Percentiles rank a stretch among this genome's conserved stretches.
Evolutionary conservation across 2,329 filamentous ascomycete genomes (phyloP).

Genomic region (Claviceps pusilla): DNA sequence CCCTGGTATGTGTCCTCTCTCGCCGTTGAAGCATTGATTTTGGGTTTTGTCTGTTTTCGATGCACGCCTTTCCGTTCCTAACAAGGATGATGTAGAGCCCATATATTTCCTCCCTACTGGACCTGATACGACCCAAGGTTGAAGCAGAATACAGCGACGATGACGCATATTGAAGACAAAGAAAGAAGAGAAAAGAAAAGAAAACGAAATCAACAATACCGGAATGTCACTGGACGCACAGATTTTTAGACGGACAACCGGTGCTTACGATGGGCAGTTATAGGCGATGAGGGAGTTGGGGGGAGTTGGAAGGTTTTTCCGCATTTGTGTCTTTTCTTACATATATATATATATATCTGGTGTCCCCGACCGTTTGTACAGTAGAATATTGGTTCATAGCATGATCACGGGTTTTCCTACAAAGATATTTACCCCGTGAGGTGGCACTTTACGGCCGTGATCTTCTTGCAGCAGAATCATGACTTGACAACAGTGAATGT

Average conservation of each 20-base stretch:
- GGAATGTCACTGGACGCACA: neutral
- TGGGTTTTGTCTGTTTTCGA: neutral
- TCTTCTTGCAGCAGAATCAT: no score
- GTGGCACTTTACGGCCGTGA: no score
- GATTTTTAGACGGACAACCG: neutral
- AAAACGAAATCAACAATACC: neutral
- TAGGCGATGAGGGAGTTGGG: neutral
- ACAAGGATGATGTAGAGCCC: constrained; percentile 17
- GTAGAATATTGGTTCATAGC: no score
- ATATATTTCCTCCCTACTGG: constrained; percentile 26
- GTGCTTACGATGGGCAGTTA: neutral
- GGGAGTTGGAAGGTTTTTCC: no score
- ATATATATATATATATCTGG: no score
- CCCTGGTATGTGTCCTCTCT: constrained; percentile 30
- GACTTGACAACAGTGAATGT: no score
- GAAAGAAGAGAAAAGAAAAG: no score
- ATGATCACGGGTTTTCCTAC: no score
- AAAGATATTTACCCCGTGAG: no score
- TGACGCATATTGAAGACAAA: constrained; percentile 2
- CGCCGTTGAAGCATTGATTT: neutral
- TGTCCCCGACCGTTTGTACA: no score
- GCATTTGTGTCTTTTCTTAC: no score
- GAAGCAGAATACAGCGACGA: constrained; percentile 14
- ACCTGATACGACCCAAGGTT: constrained; percentile 18
- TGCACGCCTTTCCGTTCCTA: neutral